Percentiles rank a stretch among this genome's conserved stretches.
Evolutionary conservation across 2,329 filamentous ascomycete genomes (phyloP).

Genomic region (Emergomyces orientalis): DNA sequence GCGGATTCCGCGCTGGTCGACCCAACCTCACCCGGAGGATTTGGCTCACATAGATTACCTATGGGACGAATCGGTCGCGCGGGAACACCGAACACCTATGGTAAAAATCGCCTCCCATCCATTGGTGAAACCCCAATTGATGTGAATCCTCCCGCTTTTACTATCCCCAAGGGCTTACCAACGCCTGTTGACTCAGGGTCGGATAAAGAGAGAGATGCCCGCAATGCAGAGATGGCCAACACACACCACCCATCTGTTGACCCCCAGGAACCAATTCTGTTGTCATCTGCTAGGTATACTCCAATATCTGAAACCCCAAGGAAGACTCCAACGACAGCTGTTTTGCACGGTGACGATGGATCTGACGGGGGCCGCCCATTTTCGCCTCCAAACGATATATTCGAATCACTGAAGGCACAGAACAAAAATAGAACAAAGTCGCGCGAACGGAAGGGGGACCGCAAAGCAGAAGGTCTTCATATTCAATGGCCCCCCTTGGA

Average conservation of each 20-base stretch:
- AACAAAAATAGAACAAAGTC: constrained; percentile 51
- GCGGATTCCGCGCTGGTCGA: constrained; percentile 59
- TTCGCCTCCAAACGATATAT: constrained; percentile 57
- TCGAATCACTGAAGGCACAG: constrained; percentile 53
- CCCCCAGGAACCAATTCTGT: constrained; percentile 29
- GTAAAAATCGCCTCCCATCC: constrained; percentile 60
- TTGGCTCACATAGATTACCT: constrained; percentile 46
- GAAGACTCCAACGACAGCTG: constrained; percentile 50
- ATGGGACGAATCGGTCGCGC: constrained; percentile 61
- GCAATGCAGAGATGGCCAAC: constrained; percentile 11
- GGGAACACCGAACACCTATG: constrained; percentile 51
- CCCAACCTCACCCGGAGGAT: constrained; percentile 55
- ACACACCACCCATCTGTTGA: constrained; percentile 20
- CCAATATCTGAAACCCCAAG: constrained; percentile 31
- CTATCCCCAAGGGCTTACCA: constrained; percentile 33
- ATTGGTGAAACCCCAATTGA: constrained; percentile 61
- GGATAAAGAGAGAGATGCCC: constrained; percentile 36
- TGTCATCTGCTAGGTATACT: constrained; percentile 39
- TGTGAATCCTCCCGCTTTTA: constrained; percentile 36
- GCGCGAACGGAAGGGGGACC: constrained; percentile 67
- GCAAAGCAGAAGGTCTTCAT: constrained; percentile 68
- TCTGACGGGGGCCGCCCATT: constrained; percentile 46
- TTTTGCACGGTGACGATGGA: constrained; percentile 47
- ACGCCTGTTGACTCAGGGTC: constrained; percentile 41
- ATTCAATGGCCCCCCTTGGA: constrained; percentile 49